These are phyloP conservation scores for Aspergillus proliferans DNA, from an alignment of 2,329 filamentous ascomycete species.

Conservation along the genomic window DNA sequence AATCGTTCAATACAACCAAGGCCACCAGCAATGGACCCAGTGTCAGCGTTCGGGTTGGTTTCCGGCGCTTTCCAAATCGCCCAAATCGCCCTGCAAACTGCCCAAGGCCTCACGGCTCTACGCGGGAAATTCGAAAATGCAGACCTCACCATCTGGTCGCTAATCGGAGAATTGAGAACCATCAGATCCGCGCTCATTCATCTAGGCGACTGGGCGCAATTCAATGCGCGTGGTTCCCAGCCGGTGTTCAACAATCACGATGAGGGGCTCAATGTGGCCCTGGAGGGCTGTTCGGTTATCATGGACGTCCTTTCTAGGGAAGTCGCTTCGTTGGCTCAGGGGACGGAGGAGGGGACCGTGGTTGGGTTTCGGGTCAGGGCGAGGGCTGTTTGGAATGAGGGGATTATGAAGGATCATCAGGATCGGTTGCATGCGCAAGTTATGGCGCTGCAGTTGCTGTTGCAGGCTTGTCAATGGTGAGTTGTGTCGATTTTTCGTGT, in stretches of 20 bases:
- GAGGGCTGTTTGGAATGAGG: constrained; percentile 33
- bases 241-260: constrained; percentile 21
- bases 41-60: constrained; percentile 28
- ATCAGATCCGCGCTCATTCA: constrained; percentile 32
- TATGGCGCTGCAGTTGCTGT: constrained; percentile 31
- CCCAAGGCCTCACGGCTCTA: constrained; percentile 26
- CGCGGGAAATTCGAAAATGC: constrained; percentile 31
- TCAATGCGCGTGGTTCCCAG: constrained; percentile 12
- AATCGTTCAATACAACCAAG: neutral
- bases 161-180: constrained; percentile 31
- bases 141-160: constrained; percentile 32
- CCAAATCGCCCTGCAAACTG: constrained; percentile 27
- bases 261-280: constrained; percentile 25
- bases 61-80: constrained; percentile 30
- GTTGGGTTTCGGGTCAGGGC: constrained; percentile 22
- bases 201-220: constrained; percentile 29
- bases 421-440: constrained; percentile 32
- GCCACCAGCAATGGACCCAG: constrained; percentile 26
- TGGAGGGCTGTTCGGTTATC: constrained; percentile 30
- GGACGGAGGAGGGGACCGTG: constrained; percentile 10
- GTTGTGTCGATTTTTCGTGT: neutral
- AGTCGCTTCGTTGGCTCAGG: constrained; percentile 24
- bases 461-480: constrained; percentile 36
- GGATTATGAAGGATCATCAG: constrained; percentile 30
- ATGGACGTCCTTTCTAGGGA: constrained; percentile 33